phyloP scores from a whole-genome alignment of 1,284 basidiomycete genomes.

The Trichosporon inkin region DNA sequence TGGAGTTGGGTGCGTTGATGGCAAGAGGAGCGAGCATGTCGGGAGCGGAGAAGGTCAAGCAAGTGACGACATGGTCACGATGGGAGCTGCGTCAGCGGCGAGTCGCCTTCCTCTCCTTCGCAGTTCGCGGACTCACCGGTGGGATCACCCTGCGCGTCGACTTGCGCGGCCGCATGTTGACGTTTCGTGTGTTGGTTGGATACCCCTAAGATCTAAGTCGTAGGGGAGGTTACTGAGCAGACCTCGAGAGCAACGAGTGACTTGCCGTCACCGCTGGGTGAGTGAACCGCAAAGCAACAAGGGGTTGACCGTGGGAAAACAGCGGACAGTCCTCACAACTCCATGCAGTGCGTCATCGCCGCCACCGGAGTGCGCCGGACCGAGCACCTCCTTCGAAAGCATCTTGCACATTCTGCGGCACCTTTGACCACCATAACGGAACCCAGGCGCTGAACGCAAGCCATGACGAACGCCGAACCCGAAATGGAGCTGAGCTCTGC shows the following conservation, averaged over 20 bases:
- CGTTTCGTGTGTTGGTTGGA: neutral
- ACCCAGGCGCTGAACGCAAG: neutral
- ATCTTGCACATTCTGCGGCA: neutral
- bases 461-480: constrained; percentile 3
- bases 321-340: neutral
- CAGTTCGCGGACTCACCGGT: constrained; percentile 25
- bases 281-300: neutral
- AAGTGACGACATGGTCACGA: too few species aligned
- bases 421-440: neutral
- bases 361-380: neutral
- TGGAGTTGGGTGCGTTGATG: neutral
- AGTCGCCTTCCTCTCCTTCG: neutral
- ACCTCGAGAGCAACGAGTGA: neutral
- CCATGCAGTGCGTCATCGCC: neutral
- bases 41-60: neutral
- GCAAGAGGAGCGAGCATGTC: neutral
- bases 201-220: constrained; percentile 4
- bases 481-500: constrained; percentile 7
- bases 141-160: constrained; percentile 35
- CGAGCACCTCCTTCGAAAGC: neutral
- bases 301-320: neutral
- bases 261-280: neutral
- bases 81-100: constrained; percentile 3
- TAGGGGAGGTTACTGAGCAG: neutral
- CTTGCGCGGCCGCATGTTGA: constrained; percentile 43